Percentiles rank a stretch among this genome's conserved stretches.
Evolutionary conservation across 2,329 filamentous ascomycete genomes (phyloP).

Genomic region (Cladosporium sp.): DNA sequence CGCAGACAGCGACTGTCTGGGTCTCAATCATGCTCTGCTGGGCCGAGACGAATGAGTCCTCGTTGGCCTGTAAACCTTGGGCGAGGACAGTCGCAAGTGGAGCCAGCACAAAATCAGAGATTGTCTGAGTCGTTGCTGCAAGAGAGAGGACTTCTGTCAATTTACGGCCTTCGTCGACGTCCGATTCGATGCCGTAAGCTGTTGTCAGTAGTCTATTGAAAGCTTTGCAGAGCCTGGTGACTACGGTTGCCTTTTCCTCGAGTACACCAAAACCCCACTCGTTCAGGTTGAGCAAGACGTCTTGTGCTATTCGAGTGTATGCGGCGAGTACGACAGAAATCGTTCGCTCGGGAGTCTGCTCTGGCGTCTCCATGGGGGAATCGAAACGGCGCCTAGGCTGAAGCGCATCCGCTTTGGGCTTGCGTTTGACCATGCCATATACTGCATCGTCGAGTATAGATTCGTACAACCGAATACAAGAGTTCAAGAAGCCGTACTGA

Average conservation of each 20-base stretch:
- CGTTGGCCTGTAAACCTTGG: conserved; percentile 1
- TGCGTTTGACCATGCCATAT: conserved; percentile 63
- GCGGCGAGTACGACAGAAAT: conserved; percentile 67
- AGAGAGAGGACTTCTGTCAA: conserved; percentile 63
- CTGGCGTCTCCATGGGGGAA: conserved; percentile 50
- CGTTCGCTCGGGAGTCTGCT: conserved; percentile 73
- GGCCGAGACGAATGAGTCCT: not conserved
- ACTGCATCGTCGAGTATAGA: conserved; percentile 72
- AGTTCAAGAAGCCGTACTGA: conserved; percentile 71
- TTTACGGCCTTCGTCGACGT: conserved; percentile 40
- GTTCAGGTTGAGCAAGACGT: conserved; percentile 78
- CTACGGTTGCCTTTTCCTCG: conserved; percentile 65
- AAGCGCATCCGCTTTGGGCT: conserved; percentile 50
- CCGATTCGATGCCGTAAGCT: conserved; percentile 70
- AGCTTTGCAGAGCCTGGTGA: conserved; percentile 62
- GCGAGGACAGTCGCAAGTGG: not conserved
- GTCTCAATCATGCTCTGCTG: conserved; percentile 2
- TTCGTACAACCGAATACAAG: conserved; percentile 69
- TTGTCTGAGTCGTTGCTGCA: conserved; percentile 51
- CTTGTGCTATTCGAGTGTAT: conserved; percentile 71
- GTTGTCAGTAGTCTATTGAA: conserved; percentile 69
- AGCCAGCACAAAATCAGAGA: conserved; percentile 10
- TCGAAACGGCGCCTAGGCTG: conserved; percentile 39
- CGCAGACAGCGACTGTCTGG: conserved; percentile 6
- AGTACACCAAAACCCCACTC: conserved; percentile 77